A percentile compares a stretch with the other conserved stretches of the same genome.
Conservation (phyloP, 169 alveolate genomes). For the Plasmodium relictum region DNA sequence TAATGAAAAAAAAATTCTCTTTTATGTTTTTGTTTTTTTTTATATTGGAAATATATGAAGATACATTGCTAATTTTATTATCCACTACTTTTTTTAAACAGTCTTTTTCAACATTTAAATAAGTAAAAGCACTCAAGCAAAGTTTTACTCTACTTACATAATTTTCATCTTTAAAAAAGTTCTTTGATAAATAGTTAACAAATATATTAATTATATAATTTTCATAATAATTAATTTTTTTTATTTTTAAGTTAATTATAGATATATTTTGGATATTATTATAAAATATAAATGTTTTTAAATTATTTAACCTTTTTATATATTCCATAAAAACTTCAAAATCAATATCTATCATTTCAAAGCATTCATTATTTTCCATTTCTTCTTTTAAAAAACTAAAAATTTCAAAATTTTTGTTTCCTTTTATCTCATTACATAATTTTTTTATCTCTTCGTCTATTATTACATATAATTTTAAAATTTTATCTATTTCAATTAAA, state of each 20-base stretch:
- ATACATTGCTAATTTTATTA: constrained; percentile 32
- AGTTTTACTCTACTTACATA: constrained; percentile 28
- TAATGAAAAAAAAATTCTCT: constrained; percentile 16
- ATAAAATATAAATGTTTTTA: constrained; percentile 8
- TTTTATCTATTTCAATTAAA: constrained; percentile 66
- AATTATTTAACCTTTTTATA: constrained; percentile 26
- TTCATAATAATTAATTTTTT: constrained; percentile 29
- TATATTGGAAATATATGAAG: constrained; percentile 24
- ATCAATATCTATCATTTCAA: constrained; percentile 1
- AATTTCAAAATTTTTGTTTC: not conserved
- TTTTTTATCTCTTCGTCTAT: constrained; percentile 20
- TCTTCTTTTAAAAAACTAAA: constrained; percentile 8
- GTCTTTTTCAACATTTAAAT: constrained; percentile 39
- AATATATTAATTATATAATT: constrained; percentile 17
- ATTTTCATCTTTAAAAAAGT: constrained; percentile 46
- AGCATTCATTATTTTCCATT: constrained; percentile 6
- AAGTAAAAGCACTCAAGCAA: constrained; percentile 33
- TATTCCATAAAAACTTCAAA: constrained; percentile 24
- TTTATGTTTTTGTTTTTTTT: constrained; percentile 22
- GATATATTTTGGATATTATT: constrained; percentile 47
- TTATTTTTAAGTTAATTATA: constrained; percentile 14
- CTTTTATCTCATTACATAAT: constrained; percentile 30
- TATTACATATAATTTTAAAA: constrained; percentile 45
- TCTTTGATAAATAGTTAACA: constrained; percentile 19
- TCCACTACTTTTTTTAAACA: constrained; percentile 39